Base-by-base conservation (phyloP, 805 yeast species). In the Cyberlindnera mississippiensis region DNA sequence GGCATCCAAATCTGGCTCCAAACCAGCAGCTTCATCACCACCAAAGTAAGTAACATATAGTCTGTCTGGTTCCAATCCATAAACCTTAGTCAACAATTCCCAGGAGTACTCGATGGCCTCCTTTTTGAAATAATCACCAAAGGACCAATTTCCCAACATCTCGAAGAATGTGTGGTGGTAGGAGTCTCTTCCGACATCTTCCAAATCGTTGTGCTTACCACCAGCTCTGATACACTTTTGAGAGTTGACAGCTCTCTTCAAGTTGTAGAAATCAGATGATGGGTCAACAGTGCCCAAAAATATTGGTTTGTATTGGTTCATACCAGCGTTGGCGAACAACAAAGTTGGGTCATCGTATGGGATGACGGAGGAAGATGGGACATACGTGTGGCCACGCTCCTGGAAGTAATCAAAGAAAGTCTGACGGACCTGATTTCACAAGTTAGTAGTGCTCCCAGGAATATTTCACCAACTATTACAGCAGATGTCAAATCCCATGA, bases 71-170 rank as follows among this genome's bases (percentile, higher is more conserved):
- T 82, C 79, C 46, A 93, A 75, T 30, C 90, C 91, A 57, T 86
- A 93, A 11, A 85, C 93, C 49, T 75, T 64, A 37, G 98, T 90
- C 61, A 93, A 75, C 48, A 93, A 72, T 44, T 89, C 95, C 98
- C 98, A 93, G 9, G 96, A 81, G 69, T 75, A 86, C 8, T 68
- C 67, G 57, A 90, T 83, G 40, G 98, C 98, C 61, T 89, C 99
- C 57, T 84, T 78, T 66, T 93, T 93, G 80, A 93, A 93, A 64
- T 93, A 93, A 68, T 93, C 99, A 58, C 99, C 99, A 66, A 93
- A 93, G 6, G 99, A 93, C 99, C 99, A 93, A 74, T 93, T 93
- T 59, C 99, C 99, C 68, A 93, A 77, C 99, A 93, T 93, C 71
- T 93, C 99, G 56, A 93, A 93, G 62, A 95, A 95, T 14, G 99